Evolutionary conservation across 805 yeast genomes (phyloP).

Genomic region (Pichia ethanolica): DNA sequence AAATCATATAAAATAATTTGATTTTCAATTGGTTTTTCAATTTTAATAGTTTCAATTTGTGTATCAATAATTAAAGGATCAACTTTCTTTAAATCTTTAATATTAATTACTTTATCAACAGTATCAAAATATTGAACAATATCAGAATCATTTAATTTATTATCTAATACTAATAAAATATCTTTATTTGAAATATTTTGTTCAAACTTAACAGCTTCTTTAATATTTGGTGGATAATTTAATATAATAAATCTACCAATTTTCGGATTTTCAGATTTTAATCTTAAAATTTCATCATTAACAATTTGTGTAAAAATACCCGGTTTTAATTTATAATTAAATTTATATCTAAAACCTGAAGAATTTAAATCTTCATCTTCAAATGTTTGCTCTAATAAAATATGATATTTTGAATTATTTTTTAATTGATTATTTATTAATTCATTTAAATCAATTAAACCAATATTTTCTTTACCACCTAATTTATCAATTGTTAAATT

Average conservation of each 20-base stretch:
- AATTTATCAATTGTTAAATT: conserved; percentile 12
- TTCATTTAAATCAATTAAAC: conserved; percentile 43
- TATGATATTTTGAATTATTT: conserved; percentile 36
- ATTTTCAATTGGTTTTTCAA: background rate
- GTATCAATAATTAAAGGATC: conserved; percentile 5
- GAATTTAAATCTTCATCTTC: conserved; percentile 20
- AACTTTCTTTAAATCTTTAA: conserved; percentile 15
- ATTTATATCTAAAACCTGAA: conserved; percentile 23
- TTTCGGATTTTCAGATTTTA: conserved; percentile 21
- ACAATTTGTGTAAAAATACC: conserved; percentile 48
- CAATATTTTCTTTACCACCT: conserved; percentile 19
- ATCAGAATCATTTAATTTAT: conserved; percentile 34
- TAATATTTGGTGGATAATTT: conserved; percentile 54
- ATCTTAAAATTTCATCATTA: conserved; percentile 28
- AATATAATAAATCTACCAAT: conserved; percentile 43
- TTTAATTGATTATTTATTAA: conserved; percentile 40
- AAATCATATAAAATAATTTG: background rate
- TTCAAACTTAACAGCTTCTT: conserved; percentile 67
- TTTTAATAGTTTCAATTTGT: background rate
- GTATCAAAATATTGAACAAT: conserved; percentile 59
- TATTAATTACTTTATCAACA: conserved; percentile 43
- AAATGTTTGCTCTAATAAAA: conserved; percentile 40
- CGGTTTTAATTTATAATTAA: conserved; percentile 27
- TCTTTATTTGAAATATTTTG: conserved; percentile 51
- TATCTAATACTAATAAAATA: conserved; percentile 30